Evolutionary conservation across 2,329 filamentous ascomycete genomes (phyloP), one percentile per base, ranked within the genome.

Genomic region (Penicillium polonicum): DNA sequence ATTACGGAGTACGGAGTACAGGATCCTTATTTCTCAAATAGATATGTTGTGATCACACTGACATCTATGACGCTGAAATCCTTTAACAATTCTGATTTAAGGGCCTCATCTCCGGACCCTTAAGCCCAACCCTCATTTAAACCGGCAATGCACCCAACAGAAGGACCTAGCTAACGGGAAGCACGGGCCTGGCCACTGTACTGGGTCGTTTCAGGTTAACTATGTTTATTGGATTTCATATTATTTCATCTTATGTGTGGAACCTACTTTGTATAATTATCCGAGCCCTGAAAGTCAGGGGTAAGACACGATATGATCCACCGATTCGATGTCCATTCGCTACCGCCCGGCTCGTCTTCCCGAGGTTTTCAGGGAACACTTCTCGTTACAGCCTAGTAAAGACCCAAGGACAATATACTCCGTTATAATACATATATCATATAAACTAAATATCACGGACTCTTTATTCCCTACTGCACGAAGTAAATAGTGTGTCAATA

Each of bases 151-250:
- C 57, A 58, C 54, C 31, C 42, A 62, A n/a, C n/a, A n/a, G n/a
- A n/a, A 58, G 41, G 50, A 33, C 15, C 35, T 19, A 48, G 8
- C 66, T 66, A 70, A 66, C 49, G 64, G 63, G 66, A 69, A 65
- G 68, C 65, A 69, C 63, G 62, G 64, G 60, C 66, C 62, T 60
- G 64, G 68, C 69, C 69, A 62, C 49, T 48, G 61, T 68, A 60
- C 57, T 67, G 68, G 66, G 65, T 66, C 60, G 65, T 71, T 71
- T 67, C 68, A 69, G 27, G 39, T 68, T 66, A 58, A 64, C 59
- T 57, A 36, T 33, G n/a, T 43, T 52, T 33, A 7, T 6, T 27
- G n/a, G n/a, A n/a, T n/a, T n/a, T n/a, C n/a, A n/a, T n/a, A n/a
- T 27, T 3, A 9, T n/a, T 29, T 29, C 9, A 19, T 12, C n/a